Evolutionary conservation across 805 yeast genomes (phyloP), one percentile per base, ranked within the genome.

Genomic region (Teunomyces atbi): DNA sequence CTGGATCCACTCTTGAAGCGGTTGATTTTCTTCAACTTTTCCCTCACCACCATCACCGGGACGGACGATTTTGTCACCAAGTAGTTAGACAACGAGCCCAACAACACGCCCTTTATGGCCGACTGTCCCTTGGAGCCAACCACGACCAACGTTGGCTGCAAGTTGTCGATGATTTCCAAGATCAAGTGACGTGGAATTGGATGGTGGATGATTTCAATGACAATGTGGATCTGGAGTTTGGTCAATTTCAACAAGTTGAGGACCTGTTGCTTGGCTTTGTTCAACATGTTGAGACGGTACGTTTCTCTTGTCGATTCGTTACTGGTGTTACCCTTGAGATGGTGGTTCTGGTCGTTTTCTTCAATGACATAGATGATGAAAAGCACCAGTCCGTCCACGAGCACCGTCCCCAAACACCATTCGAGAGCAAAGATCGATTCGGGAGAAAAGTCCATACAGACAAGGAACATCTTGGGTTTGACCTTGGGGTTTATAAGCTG

Each of bases 321-420:
- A 38, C 56, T 55, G 13, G 68, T 53, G 47, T 66, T 69, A 8
- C 72, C 73, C 52, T 73, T 73, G 51, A 71, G 58, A 45, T 69
- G 66, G 51, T 71, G 77, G 52, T 72, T 70, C 45, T 52, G 54
- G 50, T 71, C 77, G 50, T 62, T 71, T 15, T 72, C 77, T 54
- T 78, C 83, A 46, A 76, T 73, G 10, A 79, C 84, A 53, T 79
- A 78, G 20, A 89, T 81, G 16, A 89, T 79, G 60, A 86, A 88
- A 45, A 90, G 65, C 0, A 90, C 89, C 45, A 89, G 86, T 0
- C 94, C 94, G 58, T 88, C 90, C 18, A 83, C 85, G 40, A 90
- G 73, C 0, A 89, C 84, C 0, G 96, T 80, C 2, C 97, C 97
- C 54, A 91, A 74, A 36, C 90, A 80, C 86, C 96, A 90, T 57